Conservation (phyloP, 2,329 filamentous ascomycete species). For the Beauveria australis region DNA sequence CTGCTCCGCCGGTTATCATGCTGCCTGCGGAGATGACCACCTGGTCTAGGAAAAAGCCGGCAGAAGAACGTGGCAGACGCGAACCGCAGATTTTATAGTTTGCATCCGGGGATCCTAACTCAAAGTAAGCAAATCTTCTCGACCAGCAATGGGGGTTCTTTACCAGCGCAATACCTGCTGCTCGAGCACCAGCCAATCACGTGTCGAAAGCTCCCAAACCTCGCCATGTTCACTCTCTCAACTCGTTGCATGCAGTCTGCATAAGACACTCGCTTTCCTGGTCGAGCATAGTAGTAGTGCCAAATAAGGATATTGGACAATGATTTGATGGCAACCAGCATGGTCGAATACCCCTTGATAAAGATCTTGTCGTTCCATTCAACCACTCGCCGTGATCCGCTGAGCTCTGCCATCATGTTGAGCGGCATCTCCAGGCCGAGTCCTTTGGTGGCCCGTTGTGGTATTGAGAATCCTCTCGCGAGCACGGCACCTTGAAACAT, state of each 20-base stretch:
- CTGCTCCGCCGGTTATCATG: not conserved
- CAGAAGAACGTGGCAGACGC: not conserved
- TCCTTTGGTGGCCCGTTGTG: not conserved
- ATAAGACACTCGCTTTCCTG: not conserved
- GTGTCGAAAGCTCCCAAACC: not conserved
- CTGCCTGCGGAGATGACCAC: not conserved
- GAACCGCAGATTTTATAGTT: not conserved
- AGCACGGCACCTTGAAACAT: not conserved
- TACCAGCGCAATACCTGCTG: not conserved
- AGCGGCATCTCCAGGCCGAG: not conserved
- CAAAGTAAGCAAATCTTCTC: not conserved
- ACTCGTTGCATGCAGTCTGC: not conserved
- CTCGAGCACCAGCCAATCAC: not conserved
- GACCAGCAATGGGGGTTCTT: not conserved
- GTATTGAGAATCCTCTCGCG: not conserved
- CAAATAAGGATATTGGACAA: not conserved
- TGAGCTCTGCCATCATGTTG: not conserved
- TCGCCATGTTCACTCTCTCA: not conserved
- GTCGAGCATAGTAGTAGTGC: not conserved
- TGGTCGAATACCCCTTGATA: not conserved
- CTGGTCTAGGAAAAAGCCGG: not conserved
- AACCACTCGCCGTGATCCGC: not conserved
- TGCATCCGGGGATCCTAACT: not conserved
- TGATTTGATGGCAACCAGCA: not conserved
- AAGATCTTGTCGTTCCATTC: not conserved